phyloP scores from a whole-genome alignment of 257 asterid genomes.

The Penstemon eatonii region DNA sequence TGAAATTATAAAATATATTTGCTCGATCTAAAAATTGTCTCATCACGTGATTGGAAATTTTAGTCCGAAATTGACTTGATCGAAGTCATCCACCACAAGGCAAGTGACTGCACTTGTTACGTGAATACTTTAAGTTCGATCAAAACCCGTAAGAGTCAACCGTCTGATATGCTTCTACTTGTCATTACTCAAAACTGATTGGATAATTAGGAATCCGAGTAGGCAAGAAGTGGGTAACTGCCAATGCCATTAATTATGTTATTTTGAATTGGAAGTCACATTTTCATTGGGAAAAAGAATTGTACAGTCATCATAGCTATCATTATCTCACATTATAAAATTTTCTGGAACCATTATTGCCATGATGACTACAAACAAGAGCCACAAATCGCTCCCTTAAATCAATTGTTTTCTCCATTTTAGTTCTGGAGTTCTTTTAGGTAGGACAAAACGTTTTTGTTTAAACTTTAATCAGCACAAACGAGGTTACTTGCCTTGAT shows the following conservation, averaged over 20 bases:
- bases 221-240: not conserved
- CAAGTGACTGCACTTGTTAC: too few relatives aligned
- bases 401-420: not conserved
- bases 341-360: conserved; percentile 29
- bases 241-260: too few relatives aligned
- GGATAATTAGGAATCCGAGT: conserved; percentile 35
- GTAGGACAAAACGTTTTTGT: conserved; percentile 17
- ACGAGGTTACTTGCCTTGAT: conserved; percentile 19
- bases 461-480: conserved; percentile 24
- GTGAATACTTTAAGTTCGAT: too few relatives aligned
- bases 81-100: too few relatives aligned
- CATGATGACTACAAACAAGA: conserved; percentile 24
- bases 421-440: conserved; percentile 7
- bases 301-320: conserved; percentile 31
- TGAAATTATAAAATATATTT: too few relatives aligned
- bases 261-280: not conserved
- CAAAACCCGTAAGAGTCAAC: not conserved
- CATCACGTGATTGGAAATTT: too few relatives aligned
- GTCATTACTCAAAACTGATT: not conserved
- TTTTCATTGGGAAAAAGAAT: conserved; percentile 11
- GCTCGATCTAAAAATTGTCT: too few relatives aligned
- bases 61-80: too few relatives aligned
- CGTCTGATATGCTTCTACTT: not conserved
- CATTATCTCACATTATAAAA: conserved; percentile 28
- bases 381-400: conserved; percentile 21